Conservation (phyloP, 2,329 filamentous ascomycete species). For the Pseudogymnoascus sp. region DNA sequence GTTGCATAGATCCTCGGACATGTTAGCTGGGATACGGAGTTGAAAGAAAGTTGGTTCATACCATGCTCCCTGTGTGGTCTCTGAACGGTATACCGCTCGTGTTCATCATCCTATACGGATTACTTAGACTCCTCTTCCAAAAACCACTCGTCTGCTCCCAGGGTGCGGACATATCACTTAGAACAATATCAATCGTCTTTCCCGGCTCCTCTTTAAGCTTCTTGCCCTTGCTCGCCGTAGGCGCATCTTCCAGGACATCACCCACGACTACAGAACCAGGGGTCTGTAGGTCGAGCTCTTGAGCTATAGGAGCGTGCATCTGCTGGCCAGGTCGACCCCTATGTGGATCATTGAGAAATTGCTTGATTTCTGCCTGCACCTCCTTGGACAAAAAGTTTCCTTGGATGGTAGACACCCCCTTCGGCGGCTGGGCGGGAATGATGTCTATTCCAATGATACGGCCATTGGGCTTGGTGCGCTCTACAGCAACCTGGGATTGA, state of each 20-base stretch:
- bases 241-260: conserved; percentile 22
- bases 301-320: conserved; percentile 16
- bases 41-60: not conserved
- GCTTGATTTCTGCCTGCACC: conserved; percentile 70
- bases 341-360: conserved; percentile 62
- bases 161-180: conserved; percentile 99
- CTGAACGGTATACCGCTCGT: conserved; percentile 80
- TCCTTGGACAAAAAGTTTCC: conserved; percentile 77
- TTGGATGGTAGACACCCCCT: conserved; percentile 88
- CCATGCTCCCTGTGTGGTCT: conserved; percentile 89
- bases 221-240: conserved; percentile 26
- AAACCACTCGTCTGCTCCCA: conserved; percentile 76
- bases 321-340: conserved; percentile 43
- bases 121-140: conserved; percentile 84
- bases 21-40: not conserved
- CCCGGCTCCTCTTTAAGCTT: conserved; percentile 36
- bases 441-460: conserved; percentile 88
- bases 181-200: conserved; percentile 76
- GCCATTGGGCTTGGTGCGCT: conserved; percentile 67
- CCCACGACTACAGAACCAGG: not conserved
- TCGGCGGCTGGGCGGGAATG: conserved; percentile 83
- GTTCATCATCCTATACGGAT: conserved; percentile 99
- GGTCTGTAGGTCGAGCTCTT: conserved; percentile 14
- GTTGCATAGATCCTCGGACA: conserved; percentile 71
- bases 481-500: conserved; percentile 64